Evolutionary conservation across 192 early-diverging fungal species (phyloP).

Genomic region (Podila epigama): DNA sequence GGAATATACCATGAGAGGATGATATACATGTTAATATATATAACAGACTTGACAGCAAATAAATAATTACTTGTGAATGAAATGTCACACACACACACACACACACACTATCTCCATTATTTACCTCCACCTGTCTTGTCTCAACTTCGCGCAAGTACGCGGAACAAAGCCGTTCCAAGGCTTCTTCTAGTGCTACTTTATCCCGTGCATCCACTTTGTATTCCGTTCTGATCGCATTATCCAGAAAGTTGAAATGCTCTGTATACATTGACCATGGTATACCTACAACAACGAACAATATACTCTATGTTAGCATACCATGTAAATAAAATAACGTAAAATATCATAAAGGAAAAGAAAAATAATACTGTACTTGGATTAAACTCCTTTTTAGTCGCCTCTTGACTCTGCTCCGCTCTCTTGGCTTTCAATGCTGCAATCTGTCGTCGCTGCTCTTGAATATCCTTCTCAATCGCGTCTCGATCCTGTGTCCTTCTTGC

Average conservation of each 20-base stretch:
- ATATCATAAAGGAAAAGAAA: not conserved
- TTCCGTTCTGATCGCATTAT: not conserved
- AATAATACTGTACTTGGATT: constrained; percentile 25
- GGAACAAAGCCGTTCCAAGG: constrained; percentile 8
- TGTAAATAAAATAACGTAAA: not conserved
- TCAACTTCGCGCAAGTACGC: constrained; percentile 24
- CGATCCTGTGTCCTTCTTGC: constrained; percentile 9
- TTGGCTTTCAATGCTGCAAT: constrained; percentile 5
- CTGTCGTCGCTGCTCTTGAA: constrained; percentile 17
- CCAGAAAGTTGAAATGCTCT: constrained; percentile 12
- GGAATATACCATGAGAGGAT: not conserved
- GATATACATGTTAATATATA: not conserved
- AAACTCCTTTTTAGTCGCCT: not conserved
- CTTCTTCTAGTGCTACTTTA: constrained; percentile 13
- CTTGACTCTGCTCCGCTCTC: not conserved
- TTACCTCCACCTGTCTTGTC: constrained; percentile 17
- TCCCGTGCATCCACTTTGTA: constrained; percentile 10
- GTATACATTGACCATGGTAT: constrained; percentile 26
- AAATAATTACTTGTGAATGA: not conserved
- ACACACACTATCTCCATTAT: no score
- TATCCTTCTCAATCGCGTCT: constrained; percentile 17
- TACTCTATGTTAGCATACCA: no score
- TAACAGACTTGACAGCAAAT: not conserved
- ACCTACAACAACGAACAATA: constrained; percentile 8
- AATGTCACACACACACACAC: no score